Conservation (phyloP, 768 basidiomycete species). For the Peribolospora baueri region DNA sequence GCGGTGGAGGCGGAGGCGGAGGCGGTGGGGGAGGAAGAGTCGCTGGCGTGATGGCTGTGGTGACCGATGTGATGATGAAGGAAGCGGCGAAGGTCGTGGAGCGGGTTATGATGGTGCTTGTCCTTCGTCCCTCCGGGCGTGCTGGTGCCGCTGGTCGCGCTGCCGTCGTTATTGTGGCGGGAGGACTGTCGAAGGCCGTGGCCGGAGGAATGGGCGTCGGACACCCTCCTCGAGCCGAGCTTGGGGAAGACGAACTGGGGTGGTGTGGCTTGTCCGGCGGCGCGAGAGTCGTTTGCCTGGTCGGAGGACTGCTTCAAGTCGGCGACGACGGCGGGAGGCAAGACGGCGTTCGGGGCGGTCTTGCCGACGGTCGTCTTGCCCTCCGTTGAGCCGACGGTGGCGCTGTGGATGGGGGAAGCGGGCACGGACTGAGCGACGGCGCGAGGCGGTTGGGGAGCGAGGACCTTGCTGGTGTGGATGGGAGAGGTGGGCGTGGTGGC, state of each 20-base stretch:
- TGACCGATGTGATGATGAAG: slow-evolving; percentile 57
- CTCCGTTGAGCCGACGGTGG: not conserved
- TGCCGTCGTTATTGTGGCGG: not conserved
- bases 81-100: slow-evolving; percentile 85
- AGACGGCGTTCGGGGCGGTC: not conserved
- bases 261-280: slow-evolving; percentile 12
- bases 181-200: not conserved
- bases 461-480: not conserved
- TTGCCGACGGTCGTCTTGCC: not conserved
- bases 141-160: not conserved
- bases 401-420: not conserved
- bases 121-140: slow-evolving; percentile 14
- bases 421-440: slow-evolving; percentile 5
- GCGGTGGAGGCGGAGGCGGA: slow-evolving; percentile 1
- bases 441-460: slow-evolving; percentile 6
- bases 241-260: slow-evolving; percentile 15
- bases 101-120: slow-evolving; percentile 35
- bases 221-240: not conserved
- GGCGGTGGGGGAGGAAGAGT: not conserved
- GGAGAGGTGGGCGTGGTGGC: slow-evolving; percentile 3
- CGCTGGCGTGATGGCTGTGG: not conserved
- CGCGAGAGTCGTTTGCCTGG: not conserved
- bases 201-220: not conserved
- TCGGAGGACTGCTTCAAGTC: not conserved
- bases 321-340: not conserved